Evolutionary conservation across 805 yeast genomes (phyloP).

Genomic region (Yarrowia hollandica): DNA sequence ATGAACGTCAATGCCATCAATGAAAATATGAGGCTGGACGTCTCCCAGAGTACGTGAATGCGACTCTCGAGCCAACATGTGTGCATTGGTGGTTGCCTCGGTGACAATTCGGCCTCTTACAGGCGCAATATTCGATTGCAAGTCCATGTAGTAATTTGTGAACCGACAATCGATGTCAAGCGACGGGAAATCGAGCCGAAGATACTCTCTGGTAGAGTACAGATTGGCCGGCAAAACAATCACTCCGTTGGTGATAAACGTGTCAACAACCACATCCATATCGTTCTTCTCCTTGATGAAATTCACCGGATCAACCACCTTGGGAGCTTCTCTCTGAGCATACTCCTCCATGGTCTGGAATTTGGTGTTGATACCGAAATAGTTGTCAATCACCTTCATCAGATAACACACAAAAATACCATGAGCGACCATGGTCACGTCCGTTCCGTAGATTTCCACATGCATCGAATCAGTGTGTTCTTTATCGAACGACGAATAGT

Average conservation of each 20-base stretch:
- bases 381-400: conserved; percentile 77
- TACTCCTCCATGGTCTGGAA: conserved; percentile 88
- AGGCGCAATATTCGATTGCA: conserved; percentile 73
- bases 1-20: conserved; percentile 66
- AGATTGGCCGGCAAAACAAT: conserved; percentile 70
- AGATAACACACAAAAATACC: conserved; percentile 79
- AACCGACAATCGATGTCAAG: conserved; percentile 80
- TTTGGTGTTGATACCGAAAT: conserved; percentile 82
- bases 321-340: conserved; percentile 41
- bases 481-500: conserved; percentile 57
- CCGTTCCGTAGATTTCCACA: conserved; percentile 63
- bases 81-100: conserved; percentile 30
- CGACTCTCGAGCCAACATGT: conserved; percentile 31
- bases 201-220: conserved; percentile 61
- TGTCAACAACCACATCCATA: conserved; percentile 71
- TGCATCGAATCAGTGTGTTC: conserved; percentile 69
- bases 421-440: conserved; percentile 67
- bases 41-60: neutral
- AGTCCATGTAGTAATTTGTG: conserved; percentile 90
- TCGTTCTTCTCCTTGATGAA: conserved; percentile 53
- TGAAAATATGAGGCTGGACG: conserved; percentile 47
- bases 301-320: conserved; percentile 26
- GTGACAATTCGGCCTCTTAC: conserved; percentile 43
- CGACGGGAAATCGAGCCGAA: conserved; percentile 61
- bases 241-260: conserved; percentile 68